Conservation (phyloP, 257 asterid genomes). For the Misopates orontium region DNA sequence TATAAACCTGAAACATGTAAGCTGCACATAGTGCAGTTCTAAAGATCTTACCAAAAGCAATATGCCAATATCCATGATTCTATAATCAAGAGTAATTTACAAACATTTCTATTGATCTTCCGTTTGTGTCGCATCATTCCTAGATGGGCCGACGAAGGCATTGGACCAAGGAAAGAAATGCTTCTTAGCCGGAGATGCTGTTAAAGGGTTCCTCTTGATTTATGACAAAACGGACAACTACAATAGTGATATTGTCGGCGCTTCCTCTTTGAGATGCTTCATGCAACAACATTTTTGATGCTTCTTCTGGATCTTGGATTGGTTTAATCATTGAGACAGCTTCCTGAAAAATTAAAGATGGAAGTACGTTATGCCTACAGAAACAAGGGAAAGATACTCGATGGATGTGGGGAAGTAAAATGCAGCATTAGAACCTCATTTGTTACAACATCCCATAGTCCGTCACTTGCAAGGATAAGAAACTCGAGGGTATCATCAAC, state of each 20-base stretch:
- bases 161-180: neutral
- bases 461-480: slow-evolving; percentile 94
- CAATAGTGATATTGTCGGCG: slow-evolving; percentile 81
- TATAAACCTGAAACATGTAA: too few species aligned
- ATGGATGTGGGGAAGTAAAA: neutral
- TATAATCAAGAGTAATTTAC: slow-evolving; percentile 20
- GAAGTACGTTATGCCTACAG: neutral
- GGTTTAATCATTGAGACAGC: slow-evolving; percentile 86
- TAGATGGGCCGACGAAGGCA: neutral
- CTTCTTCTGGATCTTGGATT: slow-evolving; percentile 84
- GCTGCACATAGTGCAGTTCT: too few species aligned
- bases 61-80: slow-evolving; percentile 16
- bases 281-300: slow-evolving; percentile 80
- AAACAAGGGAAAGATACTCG: neutral
- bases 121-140: neutral
- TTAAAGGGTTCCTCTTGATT: slow-evolving; percentile 51
- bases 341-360: slow-evolving; percentile 49
- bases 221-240: slow-evolving; percentile 72
- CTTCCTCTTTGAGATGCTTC: slow-evolving; percentile 93
- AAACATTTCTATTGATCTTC: too few species aligned
- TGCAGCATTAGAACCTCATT: slow-evolving; percentile 53
- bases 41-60: too few species aligned
- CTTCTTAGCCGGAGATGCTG: slow-evolving; percentile 35
- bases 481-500: slow-evolving; percentile 84
- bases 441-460: slow-evolving; percentile 93